A percentile compares a stretch with the other conserved stretches of the same genome.
phyloP scores from a whole-genome alignment of 2,329 filamentous ascomycete genomes.

The Plectosphaerella cucumerina region DNA sequence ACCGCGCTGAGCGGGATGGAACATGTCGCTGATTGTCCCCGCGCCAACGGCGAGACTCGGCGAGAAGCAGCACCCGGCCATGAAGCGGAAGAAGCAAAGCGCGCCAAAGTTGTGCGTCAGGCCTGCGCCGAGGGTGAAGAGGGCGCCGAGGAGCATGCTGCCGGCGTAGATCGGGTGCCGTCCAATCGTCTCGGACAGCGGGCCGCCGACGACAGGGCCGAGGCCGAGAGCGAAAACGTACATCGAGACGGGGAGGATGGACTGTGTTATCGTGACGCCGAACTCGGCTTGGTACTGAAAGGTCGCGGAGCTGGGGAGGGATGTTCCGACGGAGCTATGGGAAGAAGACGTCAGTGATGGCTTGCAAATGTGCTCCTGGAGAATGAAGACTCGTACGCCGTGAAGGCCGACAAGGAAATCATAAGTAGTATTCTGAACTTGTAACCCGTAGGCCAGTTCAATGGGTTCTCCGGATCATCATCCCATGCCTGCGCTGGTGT shows the following conservation, averaged over 20 bases:
- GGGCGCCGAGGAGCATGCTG: slow-evolving; percentile 39
- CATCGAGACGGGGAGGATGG: slow-evolving; percentile 54
- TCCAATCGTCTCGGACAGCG: slow-evolving; percentile 54
- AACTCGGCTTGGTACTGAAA: slow-evolving; percentile 47
- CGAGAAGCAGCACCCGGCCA: slow-evolving; percentile 47
- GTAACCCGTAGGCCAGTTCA: slow-evolving; percentile 5
- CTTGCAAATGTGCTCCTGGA: background rate
- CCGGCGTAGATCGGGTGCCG: slow-evolving; percentile 47
- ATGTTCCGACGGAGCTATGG: slow-evolving; percentile 46
- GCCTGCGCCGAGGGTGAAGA: slow-evolving; percentile 54
- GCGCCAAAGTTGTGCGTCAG: slow-evolving; percentile 45
- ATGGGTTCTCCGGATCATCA: slow-evolving; percentile 2
- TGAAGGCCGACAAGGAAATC: slow-evolving; percentile 33
- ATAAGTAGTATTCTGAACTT: slow-evolving; percentile 27
- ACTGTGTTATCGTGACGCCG: slow-evolving; percentile 46
- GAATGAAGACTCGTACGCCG: slow-evolving; percentile 27
- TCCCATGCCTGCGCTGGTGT: background rate
- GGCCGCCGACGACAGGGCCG: slow-evolving; percentile 56
- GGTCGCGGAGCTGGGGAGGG: slow-evolving; percentile 47
- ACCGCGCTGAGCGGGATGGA: slow-evolving; percentile 34
- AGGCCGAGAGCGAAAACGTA: slow-evolving; percentile 58
- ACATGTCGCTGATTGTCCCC: slow-evolving; percentile 47
- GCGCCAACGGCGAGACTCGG: slow-evolving; percentile 45
- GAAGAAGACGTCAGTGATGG: background rate
- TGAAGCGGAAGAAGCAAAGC: slow-evolving; percentile 51